phyloP scores from a whole-genome alignment of 2,329 filamentous ascomycete genomes.

The Fusarium sacchari region DNA sequence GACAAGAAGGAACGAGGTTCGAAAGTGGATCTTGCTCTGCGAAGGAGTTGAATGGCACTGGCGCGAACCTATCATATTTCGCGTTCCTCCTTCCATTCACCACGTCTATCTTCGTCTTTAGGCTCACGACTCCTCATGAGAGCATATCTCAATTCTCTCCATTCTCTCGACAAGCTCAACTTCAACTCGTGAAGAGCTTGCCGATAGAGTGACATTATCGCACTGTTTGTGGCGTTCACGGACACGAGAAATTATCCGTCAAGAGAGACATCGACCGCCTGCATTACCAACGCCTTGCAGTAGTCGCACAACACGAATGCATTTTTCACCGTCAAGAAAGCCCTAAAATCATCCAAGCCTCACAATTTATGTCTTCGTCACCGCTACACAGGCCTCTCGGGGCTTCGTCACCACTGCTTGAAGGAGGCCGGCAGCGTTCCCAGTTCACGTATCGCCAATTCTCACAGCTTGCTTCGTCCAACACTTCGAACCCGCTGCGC shows the following conservation, averaged over 20 bases:
- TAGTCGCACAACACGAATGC: constrained; percentile 9
- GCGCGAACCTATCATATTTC: constrained; percentile 6
- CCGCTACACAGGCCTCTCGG: constrained; percentile 22
- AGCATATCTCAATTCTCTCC: neutral
- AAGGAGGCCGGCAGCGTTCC: constrained; percentile 59
- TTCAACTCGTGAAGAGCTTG: neutral
- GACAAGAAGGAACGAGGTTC: neutral
- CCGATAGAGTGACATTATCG: neutral
- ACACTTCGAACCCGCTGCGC: constrained; percentile 79
- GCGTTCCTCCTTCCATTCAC: constrained; percentile 1
- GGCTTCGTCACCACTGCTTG: constrained; percentile 44
- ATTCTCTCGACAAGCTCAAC: too few species aligned
- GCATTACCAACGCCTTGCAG: constrained; percentile 4
- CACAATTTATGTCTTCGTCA: constrained; percentile 37
- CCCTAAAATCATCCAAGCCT: neutral
- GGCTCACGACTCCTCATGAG: neutral
- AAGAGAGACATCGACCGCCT: constrained; percentile 4
- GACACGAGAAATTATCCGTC: constrained; percentile 2
- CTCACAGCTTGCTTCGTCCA: constrained; percentile 76
- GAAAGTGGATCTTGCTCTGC: constrained; percentile 2
- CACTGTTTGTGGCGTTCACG: neutral
- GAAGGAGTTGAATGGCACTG: neutral
- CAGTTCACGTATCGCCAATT: constrained; percentile 88
- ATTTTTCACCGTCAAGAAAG: neutral
- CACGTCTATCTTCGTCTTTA: constrained; percentile 7